A percentile compares a stretch with the other conserved stretches of the same genome.
phyloP scores from a whole-genome alignment of 2,329 filamentous ascomycete genomes.

The Colletotrichum theobromicola region DNA sequence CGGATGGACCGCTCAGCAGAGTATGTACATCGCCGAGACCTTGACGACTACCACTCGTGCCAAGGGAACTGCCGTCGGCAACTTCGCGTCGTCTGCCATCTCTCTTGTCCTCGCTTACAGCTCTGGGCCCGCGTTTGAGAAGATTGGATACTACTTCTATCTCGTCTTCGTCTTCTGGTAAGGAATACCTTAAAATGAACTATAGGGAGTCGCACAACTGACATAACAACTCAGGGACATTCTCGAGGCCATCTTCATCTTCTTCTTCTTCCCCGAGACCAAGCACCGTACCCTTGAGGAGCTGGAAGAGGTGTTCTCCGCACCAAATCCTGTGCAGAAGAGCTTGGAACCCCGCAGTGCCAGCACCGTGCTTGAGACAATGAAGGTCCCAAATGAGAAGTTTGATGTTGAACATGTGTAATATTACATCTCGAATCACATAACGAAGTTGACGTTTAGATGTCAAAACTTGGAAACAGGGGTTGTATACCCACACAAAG shows the following conservation, averaged over 20 bases:
- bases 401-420: not conserved
- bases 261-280: conserved; percentile 55
- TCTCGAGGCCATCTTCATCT: conserved; percentile 47
- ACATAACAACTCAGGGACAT: conserved; percentile 30
- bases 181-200: not conserved
- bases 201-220: not conserved
- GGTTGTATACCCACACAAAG: not conserved
- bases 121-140: conserved; percentile 46
- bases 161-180: conserved; percentile 50
- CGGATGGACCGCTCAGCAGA: conserved; percentile 56
- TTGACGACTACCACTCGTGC: conserved; percentile 49
- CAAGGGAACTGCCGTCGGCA: conserved; percentile 49
- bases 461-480: not conserved
- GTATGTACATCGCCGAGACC: conserved; percentile 55
- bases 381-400: conserved; percentile 18
- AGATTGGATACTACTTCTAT: conserved; percentile 51
- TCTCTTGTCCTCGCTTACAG: conserved; percentile 49
- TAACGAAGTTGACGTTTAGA: not conserved
- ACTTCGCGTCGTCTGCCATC: conserved; percentile 42
- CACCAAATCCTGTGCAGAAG: conserved; percentile 49
- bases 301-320: conserved; percentile 56
- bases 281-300: conserved; percentile 59
- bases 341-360: conserved; percentile 45
- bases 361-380: conserved; percentile 41
- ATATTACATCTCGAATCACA: not conserved